Percentiles rank a stretch among this genome's conserved stretches.
Evolutionary conservation across 2,329 filamentous ascomycete species (phyloP).

Genomic region (Pseudophaeomoniella oleicola): DNA sequence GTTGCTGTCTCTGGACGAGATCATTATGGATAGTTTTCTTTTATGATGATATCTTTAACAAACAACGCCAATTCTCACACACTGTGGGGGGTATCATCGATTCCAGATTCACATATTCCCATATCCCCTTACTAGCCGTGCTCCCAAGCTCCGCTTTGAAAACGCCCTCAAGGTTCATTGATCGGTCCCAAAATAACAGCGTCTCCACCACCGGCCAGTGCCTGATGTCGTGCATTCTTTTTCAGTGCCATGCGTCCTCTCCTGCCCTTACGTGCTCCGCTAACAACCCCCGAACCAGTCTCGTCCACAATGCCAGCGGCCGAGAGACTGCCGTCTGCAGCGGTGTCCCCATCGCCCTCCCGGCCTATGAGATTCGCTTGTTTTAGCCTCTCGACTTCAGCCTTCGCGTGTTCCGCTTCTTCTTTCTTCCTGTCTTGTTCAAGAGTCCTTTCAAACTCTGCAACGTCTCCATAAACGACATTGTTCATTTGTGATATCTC

Average conservation of each 20-base stretch:
- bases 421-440: slow-evolving; percentile 10
- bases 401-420: neutral
- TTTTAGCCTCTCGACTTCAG: neutral
- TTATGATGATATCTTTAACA: too few relatives aligned
- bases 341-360: neutral
- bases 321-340: neutral
- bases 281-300: neutral
- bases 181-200: neutral
- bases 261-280: neutral
- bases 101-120: too few relatives aligned
- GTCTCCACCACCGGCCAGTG: neutral
- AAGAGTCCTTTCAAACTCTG: slow-evolving; percentile 10
- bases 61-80: too few relatives aligned
- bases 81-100: too few relatives aligned
- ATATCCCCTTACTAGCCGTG: too few relatives aligned
- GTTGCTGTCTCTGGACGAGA: too few relatives aligned
- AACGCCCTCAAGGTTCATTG: neutral
- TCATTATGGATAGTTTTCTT: too few relatives aligned
- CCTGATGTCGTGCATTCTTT: neutral
- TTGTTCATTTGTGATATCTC: slow-evolving; percentile 32
- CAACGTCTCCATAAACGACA: slow-evolving; percentile 13
- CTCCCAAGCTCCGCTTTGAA: too few relatives aligned
- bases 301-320: neutral
- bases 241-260: neutral
- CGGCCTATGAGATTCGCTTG: neutral